Percentiles rank a stretch among this genome's conserved stretches.
phyloP scores from a whole-genome alignment of 73 alveolate species.

The Tetrahymena thermophila region DNA sequence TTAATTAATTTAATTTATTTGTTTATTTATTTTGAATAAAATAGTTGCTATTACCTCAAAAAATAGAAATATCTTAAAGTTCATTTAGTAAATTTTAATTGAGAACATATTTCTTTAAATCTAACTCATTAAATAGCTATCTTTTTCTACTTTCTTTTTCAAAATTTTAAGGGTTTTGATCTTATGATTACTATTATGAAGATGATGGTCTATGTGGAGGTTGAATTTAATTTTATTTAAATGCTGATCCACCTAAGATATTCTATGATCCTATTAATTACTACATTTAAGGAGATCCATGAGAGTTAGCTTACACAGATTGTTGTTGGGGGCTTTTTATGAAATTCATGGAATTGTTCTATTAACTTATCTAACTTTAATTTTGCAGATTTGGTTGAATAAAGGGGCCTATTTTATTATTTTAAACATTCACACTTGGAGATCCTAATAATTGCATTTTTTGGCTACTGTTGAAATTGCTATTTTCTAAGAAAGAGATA shows the following conservation, averaged over 20 bases:
- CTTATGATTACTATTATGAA: background rate
- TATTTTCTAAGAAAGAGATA: background rate
- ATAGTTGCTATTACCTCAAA: background rate
- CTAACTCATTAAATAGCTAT: background rate
- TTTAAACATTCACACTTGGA: background rate
- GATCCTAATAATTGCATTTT: background rate
- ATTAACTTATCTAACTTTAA: background rate
- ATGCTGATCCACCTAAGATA: background rate
- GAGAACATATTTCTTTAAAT: background rate
- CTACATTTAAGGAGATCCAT: background rate
- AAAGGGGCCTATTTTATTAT: background rate
- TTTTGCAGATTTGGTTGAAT: background rate
- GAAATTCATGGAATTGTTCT: background rate
- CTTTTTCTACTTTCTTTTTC: background rate
- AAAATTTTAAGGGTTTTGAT: background rate
- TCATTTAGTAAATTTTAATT: background rate
- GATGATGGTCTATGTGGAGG: background rate
- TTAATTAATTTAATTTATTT: background rate
- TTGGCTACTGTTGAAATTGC: background rate
- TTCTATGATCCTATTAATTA: background rate
- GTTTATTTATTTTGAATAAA: background rate
- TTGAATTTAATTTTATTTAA: background rate
- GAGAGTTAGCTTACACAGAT: background rate
- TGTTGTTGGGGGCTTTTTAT: background rate
- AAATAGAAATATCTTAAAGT: background rate